Conservation (phyloP, 768 basidiomycete genomes). For the Asterophora lycoperdoides region DNA sequence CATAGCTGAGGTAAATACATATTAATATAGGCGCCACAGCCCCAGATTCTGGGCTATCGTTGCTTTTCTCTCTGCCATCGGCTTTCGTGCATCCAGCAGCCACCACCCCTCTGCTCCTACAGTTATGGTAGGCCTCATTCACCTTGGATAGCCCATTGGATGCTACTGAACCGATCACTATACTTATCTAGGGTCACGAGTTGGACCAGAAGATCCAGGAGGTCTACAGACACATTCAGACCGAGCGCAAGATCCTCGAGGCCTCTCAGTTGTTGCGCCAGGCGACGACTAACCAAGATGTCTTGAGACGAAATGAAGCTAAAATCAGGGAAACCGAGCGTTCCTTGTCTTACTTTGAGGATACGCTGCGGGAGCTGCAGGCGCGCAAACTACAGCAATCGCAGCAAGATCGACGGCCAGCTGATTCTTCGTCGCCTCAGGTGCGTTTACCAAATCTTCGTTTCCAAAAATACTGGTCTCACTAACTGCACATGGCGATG, state of each 20-base stretch:
- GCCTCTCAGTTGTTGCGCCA: conserved; percentile 72
- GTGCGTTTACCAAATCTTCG: conserved; percentile 21
- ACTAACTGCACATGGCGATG: conserved; percentile 6
- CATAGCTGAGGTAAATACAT: conserved; percentile 15
- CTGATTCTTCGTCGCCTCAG: conserved; percentile 40
- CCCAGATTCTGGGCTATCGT: conserved; percentile 23
- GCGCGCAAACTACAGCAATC: conserved; percentile 65
- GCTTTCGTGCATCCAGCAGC: conserved; percentile 10
- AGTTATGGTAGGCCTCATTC: conserved; percentile 12
- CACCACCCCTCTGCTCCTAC: conserved; percentile 19
- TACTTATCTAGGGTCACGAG: conserved; percentile 46
- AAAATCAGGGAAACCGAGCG: conserved; percentile 86
- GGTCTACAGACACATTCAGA: conserved; percentile 85
- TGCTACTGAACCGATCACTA: conserved; percentile 11
- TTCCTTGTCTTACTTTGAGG: conserved; percentile 83
- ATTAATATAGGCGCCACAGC: conserved; percentile 19
- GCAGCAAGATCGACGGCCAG: conserved; percentile 50
- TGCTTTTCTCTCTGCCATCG: conserved; percentile 15
- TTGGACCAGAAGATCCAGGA: conserved; percentile 93
- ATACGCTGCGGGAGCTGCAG: conserved; percentile 78
- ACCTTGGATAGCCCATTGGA: conserved; percentile 18
- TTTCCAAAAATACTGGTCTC: neutral
- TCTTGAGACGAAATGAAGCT: conserved; percentile 72
- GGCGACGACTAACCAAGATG: conserved; percentile 85
- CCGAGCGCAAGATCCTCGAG: conserved; percentile 89